Evolutionary conservation across 495 filamentous ascomycete genomes (phyloP).

Genomic region (Penicillium maclennaniae): DNA sequence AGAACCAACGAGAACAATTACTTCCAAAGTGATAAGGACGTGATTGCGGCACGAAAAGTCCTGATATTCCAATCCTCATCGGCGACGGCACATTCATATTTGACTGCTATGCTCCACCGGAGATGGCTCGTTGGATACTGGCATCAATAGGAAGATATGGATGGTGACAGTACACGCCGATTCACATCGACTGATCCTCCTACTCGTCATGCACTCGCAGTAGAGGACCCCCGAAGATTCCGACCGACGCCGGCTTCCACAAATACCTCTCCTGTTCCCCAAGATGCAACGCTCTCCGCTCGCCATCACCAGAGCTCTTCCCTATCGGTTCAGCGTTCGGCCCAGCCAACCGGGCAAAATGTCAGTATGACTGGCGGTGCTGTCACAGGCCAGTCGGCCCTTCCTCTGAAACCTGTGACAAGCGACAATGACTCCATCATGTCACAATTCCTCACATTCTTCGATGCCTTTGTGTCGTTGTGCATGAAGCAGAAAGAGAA

Average conservation of each 20-base stretch:
- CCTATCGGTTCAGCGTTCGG: background rate
- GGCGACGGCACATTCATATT: background rate
- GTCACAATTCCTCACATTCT: background rate
- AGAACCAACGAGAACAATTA: background rate
- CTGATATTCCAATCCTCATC: background rate
- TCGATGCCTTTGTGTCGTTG: background rate
- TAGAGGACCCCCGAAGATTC: background rate
- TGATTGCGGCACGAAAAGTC: background rate
- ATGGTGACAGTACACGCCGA: background rate
- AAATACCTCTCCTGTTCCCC: background rate
- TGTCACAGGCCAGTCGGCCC: background rate
- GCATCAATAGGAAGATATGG: background rate
- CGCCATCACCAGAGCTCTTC: background rate
- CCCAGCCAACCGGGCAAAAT: background rate
- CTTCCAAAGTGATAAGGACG: background rate
- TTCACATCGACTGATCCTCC: background rate
- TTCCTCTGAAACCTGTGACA: background rate
- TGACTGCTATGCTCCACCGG: background rate
- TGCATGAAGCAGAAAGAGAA: background rate
- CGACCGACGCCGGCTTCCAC: background rate
- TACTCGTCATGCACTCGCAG: background rate
- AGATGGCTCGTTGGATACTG: background rate
- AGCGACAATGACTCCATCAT: background rate
- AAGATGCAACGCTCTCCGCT: background rate
- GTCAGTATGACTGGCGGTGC: background rate